These are phyloP conservation scores for Schizosaccharomyces japonicus DNA, from an alignment of 805 yeast genomes.

Conservation along the genomic window DNA sequence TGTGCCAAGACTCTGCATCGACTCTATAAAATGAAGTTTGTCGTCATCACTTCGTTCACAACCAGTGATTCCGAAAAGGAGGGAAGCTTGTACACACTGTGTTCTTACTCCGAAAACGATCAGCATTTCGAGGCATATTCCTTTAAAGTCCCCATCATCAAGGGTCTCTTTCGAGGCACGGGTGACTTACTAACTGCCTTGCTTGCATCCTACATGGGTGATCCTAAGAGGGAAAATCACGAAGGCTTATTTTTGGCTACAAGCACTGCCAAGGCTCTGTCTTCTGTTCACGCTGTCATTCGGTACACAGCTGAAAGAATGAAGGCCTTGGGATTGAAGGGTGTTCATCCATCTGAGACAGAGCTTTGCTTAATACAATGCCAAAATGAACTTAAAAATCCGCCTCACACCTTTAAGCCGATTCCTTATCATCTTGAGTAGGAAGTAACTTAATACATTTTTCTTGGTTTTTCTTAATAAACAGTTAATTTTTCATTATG, in stretches of 20 bases:
- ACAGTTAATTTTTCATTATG: too few species aligned
- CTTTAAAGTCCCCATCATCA: conserved; percentile 25
- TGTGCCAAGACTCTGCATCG: conserved; percentile 30
- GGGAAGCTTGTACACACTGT: conserved; percentile 4
- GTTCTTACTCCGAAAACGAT: too few species aligned
- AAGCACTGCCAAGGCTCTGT: background rate
- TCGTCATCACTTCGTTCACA: conserved; percentile 53
- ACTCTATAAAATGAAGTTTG: conserved; percentile 27
- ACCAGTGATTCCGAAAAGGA: conserved; percentile 8
- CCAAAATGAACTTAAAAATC: too few species aligned
- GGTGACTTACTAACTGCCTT: conserved; percentile 79
- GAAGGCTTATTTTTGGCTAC: too few species aligned
- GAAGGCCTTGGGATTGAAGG: background rate
- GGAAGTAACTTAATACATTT: too few species aligned
- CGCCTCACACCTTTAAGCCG: too few species aligned
- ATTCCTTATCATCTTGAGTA: too few species aligned
- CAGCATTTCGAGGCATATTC: background rate
- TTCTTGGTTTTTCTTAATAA: too few species aligned
- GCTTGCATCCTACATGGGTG: conserved; percentile 22
- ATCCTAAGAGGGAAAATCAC: too few species aligned
- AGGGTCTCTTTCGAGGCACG: conserved; percentile 80
- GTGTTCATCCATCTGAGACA: background rate
- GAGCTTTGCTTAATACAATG: background rate
- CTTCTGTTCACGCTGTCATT: background rate
- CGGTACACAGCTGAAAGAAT: background rate